These are phyloP conservation scores for Volvox carteri DNA, from an alignment of 163 green algal species.

Conservation along the genomic window DNA sequence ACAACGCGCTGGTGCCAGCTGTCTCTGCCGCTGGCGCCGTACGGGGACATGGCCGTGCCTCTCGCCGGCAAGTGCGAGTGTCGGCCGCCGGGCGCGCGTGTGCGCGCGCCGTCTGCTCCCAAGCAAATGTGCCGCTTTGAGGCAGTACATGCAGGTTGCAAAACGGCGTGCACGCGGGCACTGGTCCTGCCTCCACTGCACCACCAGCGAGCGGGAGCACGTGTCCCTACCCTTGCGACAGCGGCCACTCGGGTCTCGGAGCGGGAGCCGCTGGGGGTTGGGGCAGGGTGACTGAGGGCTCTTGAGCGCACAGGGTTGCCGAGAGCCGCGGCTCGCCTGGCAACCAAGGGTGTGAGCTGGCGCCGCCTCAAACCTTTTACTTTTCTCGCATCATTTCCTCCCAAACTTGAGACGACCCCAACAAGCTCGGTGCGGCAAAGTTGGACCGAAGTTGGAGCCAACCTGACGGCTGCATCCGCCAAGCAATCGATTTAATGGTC, in stretches of 20 bases:
- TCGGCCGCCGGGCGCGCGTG: no score
- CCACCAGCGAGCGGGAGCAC: neutral
- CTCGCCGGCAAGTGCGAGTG: neutral
- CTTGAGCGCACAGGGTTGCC: neutral
- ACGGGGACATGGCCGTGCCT: neutral
- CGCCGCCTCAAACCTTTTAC: constrained; percentile 57
- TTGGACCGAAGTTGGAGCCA: no score
- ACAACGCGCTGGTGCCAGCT: constrained; percentile 24
- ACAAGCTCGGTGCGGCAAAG: neutral
- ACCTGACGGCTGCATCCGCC: no score
- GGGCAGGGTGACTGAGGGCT: neutral
- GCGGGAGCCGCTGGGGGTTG: constrained; percentile 27
- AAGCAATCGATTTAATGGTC: no score
- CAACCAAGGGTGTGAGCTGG: neutral
- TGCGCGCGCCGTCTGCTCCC: no score
- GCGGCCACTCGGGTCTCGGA: neutral
- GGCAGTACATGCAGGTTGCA: neutral
- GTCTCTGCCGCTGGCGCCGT: constrained; percentile 26
- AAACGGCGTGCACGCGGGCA: no score
- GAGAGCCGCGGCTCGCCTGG: neutral
- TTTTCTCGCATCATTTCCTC: constrained; percentile 53
- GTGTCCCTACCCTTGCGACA: constrained; percentile 56
- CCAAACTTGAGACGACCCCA: neutral
- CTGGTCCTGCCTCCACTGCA: neutral
- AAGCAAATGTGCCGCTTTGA: neutral